Base-by-base conservation (phyloP, 2,329 filamentous ascomycete species). In the Colletotrichum viniferum region DNA sequence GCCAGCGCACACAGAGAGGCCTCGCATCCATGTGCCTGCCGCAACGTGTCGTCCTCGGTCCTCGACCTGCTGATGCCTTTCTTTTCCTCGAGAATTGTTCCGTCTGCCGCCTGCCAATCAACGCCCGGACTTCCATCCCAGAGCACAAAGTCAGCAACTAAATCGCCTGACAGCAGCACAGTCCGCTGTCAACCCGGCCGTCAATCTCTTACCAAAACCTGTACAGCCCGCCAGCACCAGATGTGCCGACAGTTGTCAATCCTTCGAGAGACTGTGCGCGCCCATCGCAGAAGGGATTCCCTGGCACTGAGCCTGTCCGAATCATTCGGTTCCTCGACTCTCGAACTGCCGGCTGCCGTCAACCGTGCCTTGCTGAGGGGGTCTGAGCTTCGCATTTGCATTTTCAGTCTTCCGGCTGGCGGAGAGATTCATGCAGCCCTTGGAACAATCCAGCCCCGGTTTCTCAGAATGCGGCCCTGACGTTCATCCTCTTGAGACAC, bases 281-380 rank as follows among this genome's bases (percentile, higher is more conserved):
- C 18, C 21, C 28, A 26, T 55, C 55, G 34, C 71, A 71, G 32
- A 30, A 48, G 67, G 60, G 48, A 30, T 28, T 21, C 58, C 73
- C 67, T 58, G 28, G 55, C 14, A 52, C 8, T 63, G 18, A 26
- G 21, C 43, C 43, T 52, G 43, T 13, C 43, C 65, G 21, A 56
- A 48, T 18, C 36, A 28, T 61, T 74, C 28, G 55, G 55, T 62
- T 72, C 24, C 69, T 74, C 71, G 18, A 58, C 66, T 34, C 71
- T 71, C 58, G 43, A 75, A 69, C 69, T 75, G 69, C 73, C 63
- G 73, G 69, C 48, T 69, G 43, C 34, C 58, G 63, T 68, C n/a
- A 48, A 52, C 63, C 58, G 34, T 63, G 16, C 64, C 69, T 68
- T 73, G 32, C 34, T 60, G 58, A 32, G 66, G 32, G 56, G 63